Evolutionary conservation across 2,329 filamentous ascomycete species (phyloP).

Genomic region (Trichoderma breve): DNA sequence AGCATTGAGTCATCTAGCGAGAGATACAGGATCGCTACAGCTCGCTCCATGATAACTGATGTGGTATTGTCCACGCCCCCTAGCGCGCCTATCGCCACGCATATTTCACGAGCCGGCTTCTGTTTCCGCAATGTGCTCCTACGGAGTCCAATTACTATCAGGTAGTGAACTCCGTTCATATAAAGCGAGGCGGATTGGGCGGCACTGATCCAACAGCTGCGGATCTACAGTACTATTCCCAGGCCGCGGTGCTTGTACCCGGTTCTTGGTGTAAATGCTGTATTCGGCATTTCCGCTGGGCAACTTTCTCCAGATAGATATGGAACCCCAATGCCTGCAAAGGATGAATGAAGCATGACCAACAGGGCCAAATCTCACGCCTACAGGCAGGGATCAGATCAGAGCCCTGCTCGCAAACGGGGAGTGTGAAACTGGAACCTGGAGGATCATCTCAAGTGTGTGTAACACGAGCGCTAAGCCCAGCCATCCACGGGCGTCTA

Average conservation of each 20-base stretch:
- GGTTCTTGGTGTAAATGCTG: not conserved
- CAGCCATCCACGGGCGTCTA: slow-evolving; percentile 1
- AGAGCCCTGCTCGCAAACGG: not conserved
- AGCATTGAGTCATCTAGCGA: not conserved
- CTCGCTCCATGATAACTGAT: not conserved
- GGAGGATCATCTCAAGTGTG: not conserved
- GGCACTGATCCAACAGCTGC: not conserved
- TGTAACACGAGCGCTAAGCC: slow-evolving; percentile 5
- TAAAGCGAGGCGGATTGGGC: not conserved
- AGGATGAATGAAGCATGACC: not conserved
- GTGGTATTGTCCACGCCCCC: not conserved
- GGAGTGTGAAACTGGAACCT: not conserved
- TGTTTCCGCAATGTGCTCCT: not conserved
- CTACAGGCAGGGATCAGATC: not conserved
- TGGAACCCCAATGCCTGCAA: not conserved
- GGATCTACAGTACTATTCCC: not conserved
- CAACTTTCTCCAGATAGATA: not conserved
- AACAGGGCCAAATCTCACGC: not conserved
- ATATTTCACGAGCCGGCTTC: not conserved
- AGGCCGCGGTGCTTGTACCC: not conserved
- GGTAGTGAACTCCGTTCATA: not conserved
- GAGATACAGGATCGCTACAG: not conserved
- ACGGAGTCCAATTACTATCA: not conserved
- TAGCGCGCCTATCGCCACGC: not conserved
- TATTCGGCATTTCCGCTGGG: not conserved